These are phyloP conservation scores for Solanum chaucha DNA, from an alignment of 257 asterid genomes.

Conservation along the genomic window DNA sequence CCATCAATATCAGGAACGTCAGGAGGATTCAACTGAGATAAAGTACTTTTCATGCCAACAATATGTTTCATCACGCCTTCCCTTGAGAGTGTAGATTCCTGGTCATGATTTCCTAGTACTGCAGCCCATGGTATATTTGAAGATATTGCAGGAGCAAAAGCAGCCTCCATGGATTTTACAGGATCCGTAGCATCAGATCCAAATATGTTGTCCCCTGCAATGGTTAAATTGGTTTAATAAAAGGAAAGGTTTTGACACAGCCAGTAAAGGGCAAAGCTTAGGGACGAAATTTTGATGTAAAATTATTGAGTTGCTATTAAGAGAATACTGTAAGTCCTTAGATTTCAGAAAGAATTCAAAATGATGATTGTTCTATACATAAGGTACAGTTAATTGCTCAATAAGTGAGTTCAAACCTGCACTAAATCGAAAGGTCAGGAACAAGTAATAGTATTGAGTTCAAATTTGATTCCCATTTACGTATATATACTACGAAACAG, in stretches of 20 bases:
- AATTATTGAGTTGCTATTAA: background rate
- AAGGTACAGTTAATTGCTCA: background rate
- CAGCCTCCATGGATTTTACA: conserved; percentile 62
- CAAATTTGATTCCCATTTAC: background rate
- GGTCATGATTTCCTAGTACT: conserved; percentile 91
- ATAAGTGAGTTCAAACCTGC: background rate
- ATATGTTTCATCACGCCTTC: conserved; percentile 72
- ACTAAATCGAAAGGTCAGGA: background rate
- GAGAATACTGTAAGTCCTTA: background rate
- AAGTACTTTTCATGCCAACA: conserved; percentile 61
- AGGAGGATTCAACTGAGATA: conserved; percentile 60
- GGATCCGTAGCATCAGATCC: conserved; percentile 72
- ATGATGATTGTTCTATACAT: background rate
- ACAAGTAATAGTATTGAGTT: background rate
- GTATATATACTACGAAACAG: background rate
- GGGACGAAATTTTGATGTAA: background rate
- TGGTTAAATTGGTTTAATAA: background rate
- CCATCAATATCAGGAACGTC: conserved; percentile 55
- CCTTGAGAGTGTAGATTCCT: conserved; percentile 70
- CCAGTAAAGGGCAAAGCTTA: background rate
- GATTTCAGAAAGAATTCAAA: background rate
- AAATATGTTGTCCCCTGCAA: conserved; percentile 78
- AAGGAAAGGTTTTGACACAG: background rate
- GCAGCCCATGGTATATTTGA: conserved; percentile 90
- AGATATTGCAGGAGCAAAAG: conserved; percentile 70